Base-by-base conservation (phyloP, 129 eudicot species). In the Gnaphalium uliginosum region DNA sequence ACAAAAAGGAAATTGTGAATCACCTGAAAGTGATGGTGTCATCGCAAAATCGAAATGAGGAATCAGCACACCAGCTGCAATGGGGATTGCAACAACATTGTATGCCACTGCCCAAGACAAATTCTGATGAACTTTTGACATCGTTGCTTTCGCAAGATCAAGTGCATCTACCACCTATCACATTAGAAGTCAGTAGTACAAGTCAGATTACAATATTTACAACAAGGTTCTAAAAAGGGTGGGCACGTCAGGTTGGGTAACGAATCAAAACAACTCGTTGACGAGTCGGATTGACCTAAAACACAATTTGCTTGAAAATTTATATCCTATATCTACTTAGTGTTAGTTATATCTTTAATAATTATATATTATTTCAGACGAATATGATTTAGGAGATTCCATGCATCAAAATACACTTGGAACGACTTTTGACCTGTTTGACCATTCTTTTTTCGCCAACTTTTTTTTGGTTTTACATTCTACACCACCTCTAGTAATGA, bases 11-110 rank as follows among this genome's bases (percentile, higher is more conserved):
- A 25, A 32, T 2, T 62, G 3, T 33, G 27, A 56, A 79, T 76
- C 19, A 90, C 98, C 98, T 75, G 98, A 93, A 77, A 93, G 87
- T 46, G 98, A 93, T 71, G 98, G 98, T 15, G 98, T 93, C 98
- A 93, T 93, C 33, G 98, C 98, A 78, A 90, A 93, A 86, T 93
- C 92, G 58, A 90, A 90, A 56, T 88, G 86, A 37, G 98, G 98
- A 85, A 93, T 96, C 48, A 93, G 77, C 15, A 86, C 58, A 10
- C 98, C 96, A 46, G 98, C 96, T 59, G 98, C 98, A 77, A 93
- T 72, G 51, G 98, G 98, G 71, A 93, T 85, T 13, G 95, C 94
- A 60, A 93, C 84, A 78, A 88, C 81, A 70, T 93, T 93, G 82
- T 93, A 93, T 41, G 95, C 98, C 29, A 93, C 96, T 23, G 98